Evolutionary conservation across 2,329 filamentous ascomycete genomes (phyloP), one percentile per base, ranked within the genome.

Genomic region (Trichoderma simmonsii): DNA sequence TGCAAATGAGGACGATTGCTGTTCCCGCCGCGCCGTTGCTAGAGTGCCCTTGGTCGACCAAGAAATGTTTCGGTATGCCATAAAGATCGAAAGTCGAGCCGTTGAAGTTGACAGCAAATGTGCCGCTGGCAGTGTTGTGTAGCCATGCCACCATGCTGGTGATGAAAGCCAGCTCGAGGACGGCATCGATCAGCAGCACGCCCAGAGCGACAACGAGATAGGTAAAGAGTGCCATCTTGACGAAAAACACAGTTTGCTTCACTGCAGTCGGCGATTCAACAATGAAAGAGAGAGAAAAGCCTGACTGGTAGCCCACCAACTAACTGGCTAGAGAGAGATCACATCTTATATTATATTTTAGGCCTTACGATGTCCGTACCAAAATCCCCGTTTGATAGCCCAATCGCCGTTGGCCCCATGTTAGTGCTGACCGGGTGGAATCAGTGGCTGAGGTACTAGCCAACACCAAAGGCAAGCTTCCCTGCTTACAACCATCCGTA

Each of bases 21-120:
- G 77, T 79, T 32, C 77, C 77, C 0, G 77, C 75, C 4, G 77
- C 77, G 3, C 77, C 77, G 64, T 79, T 79, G 73, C 74, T 77
- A 18, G 77, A 78, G 48, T 79, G 77, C 1, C 77, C 77, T 7
- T 79, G 77, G 2, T 79, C 76, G 24, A 71, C 24, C n/a, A 79
- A 71, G 7, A 79, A 28, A 26, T 78, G 77, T 18, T 73, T 74
- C 3, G 77, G 77, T 6, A 75, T 72, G 14, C 77, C 76, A 12
- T 72, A 73, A 4, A 79, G 54, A 1, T 73, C 5, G 21, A 72
- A 60, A 12, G 39, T 70, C 7, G 74, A 71, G 6, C 70, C 73
- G 28, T 73, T 60, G 8, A 63, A 75, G 18, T 48, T 15, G 21
- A 79, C 74, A 1, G 67, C 14, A 9, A 79, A 79, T 0, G 72